These are phyloP conservation scores for Plasmodium vivax DNA, from an alignment of 169 alveolate species.

Conservation along the genomic window DNA sequence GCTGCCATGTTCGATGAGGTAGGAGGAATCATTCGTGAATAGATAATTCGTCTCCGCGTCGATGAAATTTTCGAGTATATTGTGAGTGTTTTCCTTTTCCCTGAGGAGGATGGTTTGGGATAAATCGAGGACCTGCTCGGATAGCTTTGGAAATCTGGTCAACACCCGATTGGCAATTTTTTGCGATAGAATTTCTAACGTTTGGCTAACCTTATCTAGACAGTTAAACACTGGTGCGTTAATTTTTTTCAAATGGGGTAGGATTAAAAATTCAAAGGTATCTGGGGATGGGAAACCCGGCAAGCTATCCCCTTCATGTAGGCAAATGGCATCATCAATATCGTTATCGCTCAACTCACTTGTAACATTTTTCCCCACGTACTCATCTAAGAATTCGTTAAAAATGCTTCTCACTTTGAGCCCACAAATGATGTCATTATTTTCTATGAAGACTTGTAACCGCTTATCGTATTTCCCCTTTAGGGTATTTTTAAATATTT, in stretches of 20 bases:
- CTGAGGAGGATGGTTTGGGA: conserved; percentile 88
- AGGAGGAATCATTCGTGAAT: conserved; percentile 95
- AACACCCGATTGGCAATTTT: conserved; percentile 93
- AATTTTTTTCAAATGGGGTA: conserved; percentile 94
- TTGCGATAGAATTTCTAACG: conserved; percentile 91
- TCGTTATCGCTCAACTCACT: conserved; percentile 93
- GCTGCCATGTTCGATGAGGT: conserved; percentile 87
- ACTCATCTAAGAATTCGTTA: conserved; percentile 94
- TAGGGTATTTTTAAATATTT: conserved; percentile 94
- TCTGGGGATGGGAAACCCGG: conserved; percentile 99
- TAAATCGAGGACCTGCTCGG: conserved; percentile 91
- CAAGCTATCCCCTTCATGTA: conserved; percentile 98
- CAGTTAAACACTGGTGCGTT: conserved; percentile 80
- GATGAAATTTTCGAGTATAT: conserved; percentile 89
- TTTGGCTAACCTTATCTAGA: conserved; percentile 84
- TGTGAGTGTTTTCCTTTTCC: conserved; percentile 91
- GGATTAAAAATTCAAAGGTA: conserved; percentile 95
- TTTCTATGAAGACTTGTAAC: conserved; percentile 86
- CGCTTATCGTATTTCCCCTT: conserved; percentile 95
- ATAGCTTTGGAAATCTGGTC: conserved; percentile 93
- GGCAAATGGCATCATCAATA: conserved; percentile 95
- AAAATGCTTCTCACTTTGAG: conserved; percentile 90
- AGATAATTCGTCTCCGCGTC: conserved; percentile 93
- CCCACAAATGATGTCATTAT: conserved; percentile 88
- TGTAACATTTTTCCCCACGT: conserved; percentile 84